Evolutionary conservation across 176 grass and related monocot genomes (phyloP).

Genomic region (bread wheat (Triticum aestivum)): DNA sequence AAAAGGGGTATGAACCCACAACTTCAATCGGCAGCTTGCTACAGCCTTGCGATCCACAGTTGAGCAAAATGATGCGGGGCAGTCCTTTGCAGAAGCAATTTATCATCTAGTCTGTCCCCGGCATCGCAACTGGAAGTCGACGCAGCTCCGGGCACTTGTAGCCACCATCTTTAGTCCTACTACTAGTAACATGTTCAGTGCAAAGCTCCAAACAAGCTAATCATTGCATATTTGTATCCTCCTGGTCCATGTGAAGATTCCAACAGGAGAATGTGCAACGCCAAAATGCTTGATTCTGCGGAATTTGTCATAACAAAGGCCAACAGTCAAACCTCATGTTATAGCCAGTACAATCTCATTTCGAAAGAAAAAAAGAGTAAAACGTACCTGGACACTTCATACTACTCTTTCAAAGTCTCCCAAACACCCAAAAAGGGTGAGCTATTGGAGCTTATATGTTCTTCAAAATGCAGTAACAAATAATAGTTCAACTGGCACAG

Average conservation of each 20-base stretch:
- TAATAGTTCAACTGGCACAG: neutral
- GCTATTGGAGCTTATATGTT: neutral
- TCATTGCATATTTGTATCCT: neutral
- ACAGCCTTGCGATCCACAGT: neutral
- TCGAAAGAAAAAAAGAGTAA: neutral
- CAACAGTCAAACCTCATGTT: neutral
- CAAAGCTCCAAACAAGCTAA: conserved; percentile 1
- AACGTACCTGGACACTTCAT: neutral
- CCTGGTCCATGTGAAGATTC: neutral
- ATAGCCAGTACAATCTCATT: conserved; percentile 6
- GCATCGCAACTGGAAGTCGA: neutral
- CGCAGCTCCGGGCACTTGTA: neutral
- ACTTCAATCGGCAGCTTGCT: neutral
- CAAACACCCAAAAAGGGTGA: neutral
- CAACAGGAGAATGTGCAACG: neutral
- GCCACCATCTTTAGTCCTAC: neutral
- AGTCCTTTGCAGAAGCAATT: neutral
- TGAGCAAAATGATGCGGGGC: neutral
- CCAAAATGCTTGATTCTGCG: conserved; percentile 12
- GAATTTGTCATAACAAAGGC: neutral
- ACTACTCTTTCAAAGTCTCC: neutral
- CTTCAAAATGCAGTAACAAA: neutral
- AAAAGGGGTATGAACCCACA: neutral
- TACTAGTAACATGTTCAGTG: neutral
- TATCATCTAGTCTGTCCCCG: neutral